Evolutionary conservation across 495 filamentous ascomycete genomes (phyloP).

Genomic region (Staphylotrichum longicolle): DNA sequence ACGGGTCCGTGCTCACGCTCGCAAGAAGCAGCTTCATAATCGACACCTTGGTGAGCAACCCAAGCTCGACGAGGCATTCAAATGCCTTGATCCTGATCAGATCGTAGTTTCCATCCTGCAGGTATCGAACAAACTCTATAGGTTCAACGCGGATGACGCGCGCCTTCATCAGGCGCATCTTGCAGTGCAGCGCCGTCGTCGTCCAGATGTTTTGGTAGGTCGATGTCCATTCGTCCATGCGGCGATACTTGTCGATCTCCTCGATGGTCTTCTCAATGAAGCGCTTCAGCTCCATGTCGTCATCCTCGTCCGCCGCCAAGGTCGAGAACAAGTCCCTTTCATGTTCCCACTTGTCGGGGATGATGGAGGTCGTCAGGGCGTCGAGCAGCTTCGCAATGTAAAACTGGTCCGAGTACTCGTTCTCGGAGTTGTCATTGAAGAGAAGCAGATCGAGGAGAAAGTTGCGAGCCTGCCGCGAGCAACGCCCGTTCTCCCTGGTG

Average conservation of each 20-base stretch:
- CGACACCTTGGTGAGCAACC: conserved; percentile 59
- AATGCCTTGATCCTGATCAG: conserved; percentile 81
- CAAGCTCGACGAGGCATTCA: conserved; percentile 73
- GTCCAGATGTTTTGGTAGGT: conserved; percentile 93
- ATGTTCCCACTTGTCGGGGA: conserved; percentile 54
- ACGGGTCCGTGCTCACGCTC: conserved; percentile 71
- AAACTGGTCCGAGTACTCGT: conserved; percentile 79
- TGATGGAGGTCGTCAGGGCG: conserved; percentile 72
- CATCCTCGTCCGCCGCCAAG: conserved; percentile 38
- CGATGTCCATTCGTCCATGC: conserved; percentile 90
- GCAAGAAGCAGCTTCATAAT: conserved; percentile 70
- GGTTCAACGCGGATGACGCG: conserved; percentile 60
- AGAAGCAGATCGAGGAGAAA: conserved; percentile 86
- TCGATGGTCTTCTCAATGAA: conserved; percentile 70
- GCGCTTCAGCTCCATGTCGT: conserved; percentile 40
- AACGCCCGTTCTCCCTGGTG: conserved; percentile 74
- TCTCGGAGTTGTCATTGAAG: conserved; percentile 90
- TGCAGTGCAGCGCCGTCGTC: conserved; percentile 74
- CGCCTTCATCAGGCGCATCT: conserved; percentile 68
- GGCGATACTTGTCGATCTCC: conserved; percentile 84
- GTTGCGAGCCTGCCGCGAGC: conserved; percentile 67
- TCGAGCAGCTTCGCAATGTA: conserved; percentile 81
- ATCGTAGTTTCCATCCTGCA: conserved; percentile 72
- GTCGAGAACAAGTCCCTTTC: conserved; percentile 49
- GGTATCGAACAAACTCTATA: conserved; percentile 76